These are phyloP conservation scores for Aphanomyces invadans DNA, from an alignment of 352 stramenopile genomes.

Conservation along the genomic window DNA sequence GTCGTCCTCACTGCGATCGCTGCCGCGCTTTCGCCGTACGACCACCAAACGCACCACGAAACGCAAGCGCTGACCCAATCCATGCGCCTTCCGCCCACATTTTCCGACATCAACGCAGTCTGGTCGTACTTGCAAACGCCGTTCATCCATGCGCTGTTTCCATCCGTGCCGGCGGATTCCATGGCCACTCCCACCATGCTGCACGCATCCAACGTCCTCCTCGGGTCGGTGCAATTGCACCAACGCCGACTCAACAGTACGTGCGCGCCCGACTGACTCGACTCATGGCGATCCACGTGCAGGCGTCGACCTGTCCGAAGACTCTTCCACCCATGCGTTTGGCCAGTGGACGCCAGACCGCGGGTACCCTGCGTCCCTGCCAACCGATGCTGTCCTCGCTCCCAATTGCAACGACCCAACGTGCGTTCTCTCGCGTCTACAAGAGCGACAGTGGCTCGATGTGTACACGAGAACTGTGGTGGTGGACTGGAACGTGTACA, in stretches of 20 bases:
- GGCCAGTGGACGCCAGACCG: background rate
- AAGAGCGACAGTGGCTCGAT: conserved; percentile 45
- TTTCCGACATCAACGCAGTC: background rate
- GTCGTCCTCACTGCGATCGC: conserved; percentile 1
- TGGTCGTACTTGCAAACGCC: background rate
- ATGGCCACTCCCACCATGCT: background rate
- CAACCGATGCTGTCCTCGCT: background rate
- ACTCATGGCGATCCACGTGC: no score
- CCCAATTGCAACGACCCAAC: conserved; percentile 22
- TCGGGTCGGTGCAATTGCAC: conserved; percentile 49
- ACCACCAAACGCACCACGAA: background rate
- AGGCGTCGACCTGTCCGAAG: background rate
- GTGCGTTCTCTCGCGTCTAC: conserved; percentile 37
- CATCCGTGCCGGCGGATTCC: background rate
- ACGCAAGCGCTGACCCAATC: background rate
- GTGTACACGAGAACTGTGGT: conserved; percentile 39
- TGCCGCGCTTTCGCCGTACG: conserved; percentile 12
- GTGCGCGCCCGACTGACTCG: no score
- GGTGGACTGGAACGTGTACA: conserved; percentile 62
- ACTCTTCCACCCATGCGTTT: background rate
- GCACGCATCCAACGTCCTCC: conserved; percentile 32
- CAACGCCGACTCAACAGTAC: conserved; percentile 37
- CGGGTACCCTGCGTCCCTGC: background rate
- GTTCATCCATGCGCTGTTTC: background rate
- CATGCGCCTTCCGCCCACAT: background rate